These are phyloP conservation scores for Corchorus capsularis DNA, from an alignment of 345 rosid species.

Conservation along the genomic window DNA sequence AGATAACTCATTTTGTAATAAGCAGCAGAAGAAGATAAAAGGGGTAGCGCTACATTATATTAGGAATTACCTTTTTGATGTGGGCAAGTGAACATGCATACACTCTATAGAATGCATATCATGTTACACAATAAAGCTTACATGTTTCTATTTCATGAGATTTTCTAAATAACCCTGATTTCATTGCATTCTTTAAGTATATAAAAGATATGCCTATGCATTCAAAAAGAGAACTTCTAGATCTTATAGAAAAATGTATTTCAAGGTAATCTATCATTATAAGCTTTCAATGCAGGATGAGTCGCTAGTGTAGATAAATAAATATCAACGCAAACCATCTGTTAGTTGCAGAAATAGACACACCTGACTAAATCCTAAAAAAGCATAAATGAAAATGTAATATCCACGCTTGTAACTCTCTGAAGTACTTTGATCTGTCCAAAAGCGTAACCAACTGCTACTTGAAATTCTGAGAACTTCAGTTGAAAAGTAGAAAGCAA, in stretches of 20 bases:
- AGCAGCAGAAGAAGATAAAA: not conserved
- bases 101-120: not conserved
- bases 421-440: conserved; percentile 78
- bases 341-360: conserved; percentile 28
- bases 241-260: not conserved
- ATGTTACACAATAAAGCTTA: too few relatives aligned
- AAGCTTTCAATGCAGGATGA: not conserved
- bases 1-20: not conserved
- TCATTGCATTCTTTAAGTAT: not conserved
- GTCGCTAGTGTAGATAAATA: not conserved
- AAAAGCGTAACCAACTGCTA: conserved; percentile 89
- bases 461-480: conserved; percentile 85
- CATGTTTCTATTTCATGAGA: too few relatives aligned
- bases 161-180: not conserved
- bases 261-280: conserved; percentile 4
- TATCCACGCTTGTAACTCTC: conserved; percentile 54
- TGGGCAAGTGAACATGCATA: not conserved
- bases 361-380: conserved; percentile 85
- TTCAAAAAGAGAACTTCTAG: not conserved
- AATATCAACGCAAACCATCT: not conserved
- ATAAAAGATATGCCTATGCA: not conserved
- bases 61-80: not conserved
- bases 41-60: not conserved
- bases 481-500: conserved; percentile 65
- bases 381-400: conserved; percentile 67